These are phyloP conservation scores for Auxenochlorella protothecoides DNA, from an alignment of 139 green algal species.

Conservation along the genomic window DNA sequence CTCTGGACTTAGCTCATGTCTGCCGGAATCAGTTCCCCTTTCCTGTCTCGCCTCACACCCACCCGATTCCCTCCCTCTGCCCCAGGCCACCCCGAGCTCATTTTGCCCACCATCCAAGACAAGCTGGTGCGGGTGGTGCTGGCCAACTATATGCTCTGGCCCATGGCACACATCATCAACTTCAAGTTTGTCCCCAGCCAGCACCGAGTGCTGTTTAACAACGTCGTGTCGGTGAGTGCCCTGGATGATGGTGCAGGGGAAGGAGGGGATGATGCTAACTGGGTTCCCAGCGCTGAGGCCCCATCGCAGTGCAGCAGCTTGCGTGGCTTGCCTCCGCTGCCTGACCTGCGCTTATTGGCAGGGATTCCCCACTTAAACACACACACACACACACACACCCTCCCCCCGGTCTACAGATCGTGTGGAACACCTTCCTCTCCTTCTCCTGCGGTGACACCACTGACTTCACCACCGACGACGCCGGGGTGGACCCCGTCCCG, in stretches of 20 bases:
- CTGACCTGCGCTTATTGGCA: no score
- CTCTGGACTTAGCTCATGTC: no score
- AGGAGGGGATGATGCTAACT: no score
- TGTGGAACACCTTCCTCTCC: slow-evolving; percentile 17
- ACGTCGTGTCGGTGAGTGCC: slow-evolving; percentile 33
- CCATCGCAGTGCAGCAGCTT: no score
- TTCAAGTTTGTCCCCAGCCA: slow-evolving; percentile 62
- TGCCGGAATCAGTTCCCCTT: no score
- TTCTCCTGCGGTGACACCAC: slow-evolving; percentile 8
- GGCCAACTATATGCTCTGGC: slow-evolving; percentile 63
- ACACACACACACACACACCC: no score
- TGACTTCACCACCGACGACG: background rate
- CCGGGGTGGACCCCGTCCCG: background rate
- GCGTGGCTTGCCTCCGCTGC: no score
- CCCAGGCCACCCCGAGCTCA: slow-evolving; percentile 33
- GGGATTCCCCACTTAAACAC: no score
- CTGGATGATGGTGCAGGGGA: background rate
- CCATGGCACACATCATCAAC: slow-evolving; percentile 66
- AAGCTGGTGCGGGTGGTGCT: slow-evolving; percentile 48
- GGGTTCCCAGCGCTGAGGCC: no score
- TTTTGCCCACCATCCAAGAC: slow-evolving; percentile 30
- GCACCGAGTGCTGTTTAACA: slow-evolving; percentile 77
- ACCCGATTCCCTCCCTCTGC: no score
- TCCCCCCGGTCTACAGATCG: background rate
- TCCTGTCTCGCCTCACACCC: no score